Conservation (phyloP, 2,329 filamentous ascomycete genomes). For the Passalora sequoiae region DNA sequence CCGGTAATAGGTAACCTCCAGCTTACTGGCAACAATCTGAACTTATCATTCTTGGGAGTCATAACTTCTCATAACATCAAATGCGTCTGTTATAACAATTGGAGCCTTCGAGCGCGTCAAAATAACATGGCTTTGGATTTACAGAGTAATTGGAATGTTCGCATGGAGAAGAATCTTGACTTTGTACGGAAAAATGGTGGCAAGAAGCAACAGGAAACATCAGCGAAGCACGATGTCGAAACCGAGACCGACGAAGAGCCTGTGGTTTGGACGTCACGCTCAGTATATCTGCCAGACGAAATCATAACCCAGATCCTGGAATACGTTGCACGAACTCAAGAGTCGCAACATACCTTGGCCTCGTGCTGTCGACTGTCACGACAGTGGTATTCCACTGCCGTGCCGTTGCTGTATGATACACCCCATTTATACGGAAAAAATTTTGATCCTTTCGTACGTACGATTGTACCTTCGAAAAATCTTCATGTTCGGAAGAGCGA, state of each 20-base stretch:
- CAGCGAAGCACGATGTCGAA: slow-evolving; percentile 3
- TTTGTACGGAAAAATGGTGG: slow-evolving; percentile 11
- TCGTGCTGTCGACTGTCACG: slow-evolving; percentile 50
- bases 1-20: too few relatives aligned
- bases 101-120: too few relatives aligned
- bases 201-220: slow-evolving; percentile 6
- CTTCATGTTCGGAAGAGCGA: slow-evolving; percentile 46
- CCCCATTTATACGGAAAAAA: slow-evolving; percentile 50
- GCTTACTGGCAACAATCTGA: too few relatives aligned
- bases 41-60: too few relatives aligned
- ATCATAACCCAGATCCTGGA: slow-evolving; percentile 48
- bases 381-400: slow-evolving; percentile 53
- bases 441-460: slow-evolving; percentile 51
- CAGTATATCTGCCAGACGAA: slow-evolving; percentile 50
- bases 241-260: slow-evolving; percentile 4
- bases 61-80: too few relatives aligned
- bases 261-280: slow-evolving; percentile 20
- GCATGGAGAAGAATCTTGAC: slow-evolving; percentile 34
- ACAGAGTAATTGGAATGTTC: slow-evolving; percentile 33
- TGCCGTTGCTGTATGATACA: slow-evolving; percentile 48
- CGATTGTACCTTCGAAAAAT: slow-evolving; percentile 51
- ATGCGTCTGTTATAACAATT: too few relatives aligned
- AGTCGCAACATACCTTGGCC: slow-evolving; percentile 46
- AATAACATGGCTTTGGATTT: slow-evolving; percentile 32
- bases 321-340: slow-evolving; percentile 36